Evolutionary conservation across 2,329 filamentous ascomycete genomes (phyloP).

Genomic region (Xylaria hypoxylon): DNA sequence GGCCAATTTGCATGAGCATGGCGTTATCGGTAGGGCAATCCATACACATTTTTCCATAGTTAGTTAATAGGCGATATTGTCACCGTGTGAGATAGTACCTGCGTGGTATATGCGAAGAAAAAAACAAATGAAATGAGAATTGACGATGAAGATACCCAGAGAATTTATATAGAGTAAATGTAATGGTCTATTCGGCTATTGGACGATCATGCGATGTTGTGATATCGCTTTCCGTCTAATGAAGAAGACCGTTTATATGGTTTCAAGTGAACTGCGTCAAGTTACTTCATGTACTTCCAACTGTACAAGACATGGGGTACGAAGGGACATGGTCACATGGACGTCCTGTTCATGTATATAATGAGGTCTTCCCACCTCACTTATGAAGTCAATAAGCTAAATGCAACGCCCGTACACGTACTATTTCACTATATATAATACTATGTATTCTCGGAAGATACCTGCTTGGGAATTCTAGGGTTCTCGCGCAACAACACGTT

Average conservation of each 20-base stretch:
- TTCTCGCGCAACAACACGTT: background rate
- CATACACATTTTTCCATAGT: slow-evolving; percentile 29
- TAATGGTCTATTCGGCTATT: background rate
- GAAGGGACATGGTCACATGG: too few relatives aligned
- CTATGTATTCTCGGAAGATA: background rate
- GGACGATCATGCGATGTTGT: background rate
- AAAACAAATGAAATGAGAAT: slow-evolving; percentile 9
- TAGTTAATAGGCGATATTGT: slow-evolving; percentile 22
- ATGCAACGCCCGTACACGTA: too few relatives aligned
- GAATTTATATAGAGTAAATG: background rate
- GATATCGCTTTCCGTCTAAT: background rate
- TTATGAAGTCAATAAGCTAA: too few relatives aligned
- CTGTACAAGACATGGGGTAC: too few relatives aligned
- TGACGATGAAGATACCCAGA: background rate
- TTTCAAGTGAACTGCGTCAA: too few relatives aligned
- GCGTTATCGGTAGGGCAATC: slow-evolving; percentile 39
- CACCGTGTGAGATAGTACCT: slow-evolving; percentile 13
- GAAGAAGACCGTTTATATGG: background rate
- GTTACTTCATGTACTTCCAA: too few relatives aligned
- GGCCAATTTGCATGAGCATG: slow-evolving; percentile 42
- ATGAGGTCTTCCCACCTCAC: too few relatives aligned
- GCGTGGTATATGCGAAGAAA: slow-evolving; percentile 2
- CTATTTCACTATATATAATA: too few relatives aligned
- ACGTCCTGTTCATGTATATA: too few relatives aligned
- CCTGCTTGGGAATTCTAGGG: background rate